Evolutionary conservation across 176 grass and related monocot genomes (phyloP), one percentile per base, ranked within the genome.

Genomic region (Oryza longistaminata): DNA sequence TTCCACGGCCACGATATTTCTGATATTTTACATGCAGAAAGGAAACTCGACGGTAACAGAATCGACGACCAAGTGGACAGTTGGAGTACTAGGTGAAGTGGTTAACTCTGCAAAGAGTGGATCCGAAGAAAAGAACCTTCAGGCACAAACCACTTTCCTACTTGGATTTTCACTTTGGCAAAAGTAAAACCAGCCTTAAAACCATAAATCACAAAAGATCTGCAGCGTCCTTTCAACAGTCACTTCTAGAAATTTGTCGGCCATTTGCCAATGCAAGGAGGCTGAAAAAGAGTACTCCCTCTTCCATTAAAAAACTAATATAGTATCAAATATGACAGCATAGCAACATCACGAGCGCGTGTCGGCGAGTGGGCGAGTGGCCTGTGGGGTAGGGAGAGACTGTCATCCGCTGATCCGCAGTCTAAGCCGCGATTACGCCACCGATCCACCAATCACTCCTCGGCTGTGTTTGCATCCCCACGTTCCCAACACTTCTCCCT

Each of bases 111-210:
- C 22, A 11, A 12, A 73, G 85, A 81, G 31, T 81, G 8, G 11
- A 87, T 68, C 61, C 3, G 77, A 87, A 74, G 85, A 26, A 74
- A 81, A 17, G 33, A 31, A 75, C 31, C 29, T 17, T 14, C 74
- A 37, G 6, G 19, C 65, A 42, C 2, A 1, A 73, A 26, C 2
- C n/a, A 46, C 22, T 73, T 26, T 46, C 42, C 22, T 26, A 3
- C 40, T 43, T 71, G 37, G 9, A 43, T 11, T 43, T 5, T 71
- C 37, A 10, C 37, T 71, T 71, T 71, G 68, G 37, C 37, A 71
- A 71, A 37, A 31, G 31, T 16, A 37, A 3, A 37, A 1, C 19
- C 53, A 58, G 53, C 17, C 7, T 58, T 58, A 11, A 70, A 11
- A 9, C 68, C 21, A 22, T 40, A 39, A 11, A 70, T 42, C 68